These are phyloP conservation scores for Kwoniella dendrophila DNA, from an alignment of 768 basidiomycete genomes.

Conservation along the genomic window DNA sequence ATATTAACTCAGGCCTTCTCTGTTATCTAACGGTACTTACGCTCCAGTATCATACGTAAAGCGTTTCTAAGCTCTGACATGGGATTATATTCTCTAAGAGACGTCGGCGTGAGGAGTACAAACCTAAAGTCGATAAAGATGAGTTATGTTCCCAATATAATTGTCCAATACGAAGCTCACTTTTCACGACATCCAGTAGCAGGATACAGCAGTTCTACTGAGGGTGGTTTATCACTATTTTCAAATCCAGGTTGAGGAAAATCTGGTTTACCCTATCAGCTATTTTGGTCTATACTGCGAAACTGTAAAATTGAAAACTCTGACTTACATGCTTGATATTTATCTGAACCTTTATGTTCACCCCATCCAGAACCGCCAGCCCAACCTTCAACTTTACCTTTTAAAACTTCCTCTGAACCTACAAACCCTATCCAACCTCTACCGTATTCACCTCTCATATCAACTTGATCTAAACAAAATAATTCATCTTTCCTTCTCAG, in stretches of 20 bases:
- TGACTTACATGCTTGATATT: slow-evolving; percentile 46
- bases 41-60: slow-evolving; percentile 42
- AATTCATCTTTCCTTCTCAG: slow-evolving; percentile 18
- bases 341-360: slow-evolving; percentile 33
- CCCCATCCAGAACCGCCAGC: slow-evolving; percentile 22
- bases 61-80: slow-evolving; percentile 46
- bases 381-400: slow-evolving; percentile 33
- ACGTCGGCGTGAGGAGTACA: slow-evolving; percentile 39
- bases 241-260: slow-evolving; percentile 52
- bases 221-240: slow-evolving; percentile 41
- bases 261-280: slow-evolving; percentile 32
- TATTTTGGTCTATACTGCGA: no score
- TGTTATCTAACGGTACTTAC: slow-evolving; percentile 45
- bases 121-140: slow-evolving; percentile 28
- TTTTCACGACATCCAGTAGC: slow-evolving; percentile 49
- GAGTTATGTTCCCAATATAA: background rate
- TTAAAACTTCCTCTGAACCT: slow-evolving; percentile 30
- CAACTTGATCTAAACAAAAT: slow-evolving; percentile 28
- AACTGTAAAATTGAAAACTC: no score
- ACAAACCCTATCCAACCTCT: slow-evolving; percentile 46
- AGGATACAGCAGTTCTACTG: slow-evolving; percentile 49
- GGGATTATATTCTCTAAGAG: slow-evolving; percentile 47
- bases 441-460: slow-evolving; percentile 37
- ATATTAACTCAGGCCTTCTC: background rate
- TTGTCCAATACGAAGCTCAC: slow-evolving; percentile 23